A percentile compares a stretch with the other conserved stretches of the same genome.
Conservation (phyloP, 2,329 filamentous ascomycete genomes). For the Penicillium sumatraense region DNA sequence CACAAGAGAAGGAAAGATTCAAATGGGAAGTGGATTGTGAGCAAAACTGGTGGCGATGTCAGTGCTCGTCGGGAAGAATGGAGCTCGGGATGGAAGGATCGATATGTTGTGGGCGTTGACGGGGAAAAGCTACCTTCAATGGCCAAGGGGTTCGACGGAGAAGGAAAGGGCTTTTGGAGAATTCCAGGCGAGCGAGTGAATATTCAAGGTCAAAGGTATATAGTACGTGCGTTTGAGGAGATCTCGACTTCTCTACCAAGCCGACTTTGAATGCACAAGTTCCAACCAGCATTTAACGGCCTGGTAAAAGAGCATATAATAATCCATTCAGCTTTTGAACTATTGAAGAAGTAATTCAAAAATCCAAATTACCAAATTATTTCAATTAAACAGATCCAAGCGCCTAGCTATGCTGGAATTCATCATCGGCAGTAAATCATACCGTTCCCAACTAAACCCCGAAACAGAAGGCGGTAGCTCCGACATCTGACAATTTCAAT, state of each 20-base stretch:
- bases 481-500: conserved; percentile 10
- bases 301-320: not conserved
- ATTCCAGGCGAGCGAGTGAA: conserved; percentile 22
- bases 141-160: conserved; percentile 13
- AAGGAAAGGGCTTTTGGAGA: conserved; percentile 20
- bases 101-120: conserved; percentile 22
- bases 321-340: too few relatives aligned
- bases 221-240: conserved; percentile 35
- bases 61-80: conserved; percentile 37
- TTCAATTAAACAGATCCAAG: not conserved
- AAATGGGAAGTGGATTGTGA: conserved; percentile 16
- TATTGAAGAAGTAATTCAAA: too few relatives aligned
- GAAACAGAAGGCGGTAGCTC: conserved; percentile 17
- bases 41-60: conserved; percentile 30
- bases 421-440: conserved; percentile 14
- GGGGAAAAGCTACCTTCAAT: conserved; percentile 27
- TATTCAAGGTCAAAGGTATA: conserved; percentile 23
- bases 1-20: conserved; percentile 12
- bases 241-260: conserved; percentile 4
- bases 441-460: conserved; percentile 1
- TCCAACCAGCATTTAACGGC: not conserved
- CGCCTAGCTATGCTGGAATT: not conserved
- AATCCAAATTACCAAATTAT: too few relatives aligned
- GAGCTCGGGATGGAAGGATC: conserved; percentile 22
- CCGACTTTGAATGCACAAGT: not conserved